Evolutionary conservation across 1,284 basidiomycete genomes (phyloP).

Genomic region (Naganishia sp.): DNA sequence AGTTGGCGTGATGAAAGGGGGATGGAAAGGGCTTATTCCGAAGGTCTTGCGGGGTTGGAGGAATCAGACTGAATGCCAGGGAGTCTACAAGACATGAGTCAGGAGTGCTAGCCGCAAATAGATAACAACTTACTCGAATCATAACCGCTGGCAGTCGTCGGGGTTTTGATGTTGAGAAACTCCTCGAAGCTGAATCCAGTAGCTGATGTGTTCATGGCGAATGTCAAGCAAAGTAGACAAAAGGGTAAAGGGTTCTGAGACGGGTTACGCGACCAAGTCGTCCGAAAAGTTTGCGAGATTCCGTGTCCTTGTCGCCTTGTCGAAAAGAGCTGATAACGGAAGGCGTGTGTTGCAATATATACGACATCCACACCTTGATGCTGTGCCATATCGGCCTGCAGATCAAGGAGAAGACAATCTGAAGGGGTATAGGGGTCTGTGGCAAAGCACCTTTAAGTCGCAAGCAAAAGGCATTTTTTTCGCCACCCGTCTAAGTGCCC

Average conservation of each 20-base stretch:
- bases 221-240: too few species aligned
- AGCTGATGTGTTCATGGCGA: constrained; percentile 7
- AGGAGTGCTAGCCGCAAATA: neutral
- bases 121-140: constrained; percentile 4
- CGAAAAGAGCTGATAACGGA: too few species aligned
- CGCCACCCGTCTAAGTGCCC: neutral
- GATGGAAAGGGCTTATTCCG: constrained; percentile 9
- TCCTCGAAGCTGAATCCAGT: constrained; percentile 28
- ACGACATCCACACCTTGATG: neutral
- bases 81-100: neutral
- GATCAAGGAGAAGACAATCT: constrained; percentile 13
- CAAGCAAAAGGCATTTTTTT: constrained; percentile 15
- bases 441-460: constrained; percentile 19
- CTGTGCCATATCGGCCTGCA: constrained; percentile 12
- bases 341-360: neutral
- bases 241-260: neutral
- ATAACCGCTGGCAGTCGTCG: constrained; percentile 20
- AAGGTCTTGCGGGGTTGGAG: constrained; percentile 32
- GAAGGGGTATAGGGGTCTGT: constrained; percentile 11
- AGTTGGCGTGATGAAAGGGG: neutral
- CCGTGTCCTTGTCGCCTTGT: too few species aligned
- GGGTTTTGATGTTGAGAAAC: constrained; percentile 19
- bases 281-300: too few species aligned
- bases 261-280: constrained; percentile 16
- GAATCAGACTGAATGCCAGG: constrained; percentile 29